Evolutionary conservation across 73 alveolate genomes (phyloP), one percentile per base, ranked within the genome.

Genomic region (Stentor coeruleus): DNA sequence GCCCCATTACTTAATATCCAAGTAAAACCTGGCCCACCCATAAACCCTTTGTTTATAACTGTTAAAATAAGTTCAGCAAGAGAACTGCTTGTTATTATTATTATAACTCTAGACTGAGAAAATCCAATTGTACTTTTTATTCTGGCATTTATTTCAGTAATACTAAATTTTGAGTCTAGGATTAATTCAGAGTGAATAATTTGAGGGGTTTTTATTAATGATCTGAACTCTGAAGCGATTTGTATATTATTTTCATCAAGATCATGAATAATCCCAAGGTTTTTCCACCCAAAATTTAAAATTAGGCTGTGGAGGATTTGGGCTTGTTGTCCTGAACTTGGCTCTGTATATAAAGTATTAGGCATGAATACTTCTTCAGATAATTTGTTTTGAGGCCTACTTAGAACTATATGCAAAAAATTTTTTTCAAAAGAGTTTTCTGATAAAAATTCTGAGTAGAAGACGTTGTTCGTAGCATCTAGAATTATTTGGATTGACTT

Each of bases 11-110:
- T 36, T 20, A 75, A 40, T 37, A 75, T 75, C 83, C 83, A 75
- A 20, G 33, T 66, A 75, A 37, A 75, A 0, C 83, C 83, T 75
- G 83, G 39, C 0, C 83, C 83, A 2, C 81, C 66, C 83, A 75
- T 75, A 0, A 31, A 75, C 20, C 39, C 28, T 6, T 15, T 6
- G 20, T 75, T 66, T 39, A 66, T 66, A n/a, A 66, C 77, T 26
- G n/a, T 15, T 14, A 75, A n/a, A 38, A 75, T 75, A 1, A 37
- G 26, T 20, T 75, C 15, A 20, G 59, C 83, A 38, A 40, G n/a
- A 14, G 20, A 20, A 40, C 80, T n/a, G 39, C 39, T 33, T 20
- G 38, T 0, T n/a, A 75, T 20, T 1, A 75, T 30, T 20, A 75
- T 1, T 15, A 75, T 75, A 1, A 75, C 72, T 35, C 83, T 75